These are phyloP conservation scores for Daldinia vernicosa DNA, from an alignment of 495 filamentous ascomycete genomes.

Conservation along the genomic window DNA sequence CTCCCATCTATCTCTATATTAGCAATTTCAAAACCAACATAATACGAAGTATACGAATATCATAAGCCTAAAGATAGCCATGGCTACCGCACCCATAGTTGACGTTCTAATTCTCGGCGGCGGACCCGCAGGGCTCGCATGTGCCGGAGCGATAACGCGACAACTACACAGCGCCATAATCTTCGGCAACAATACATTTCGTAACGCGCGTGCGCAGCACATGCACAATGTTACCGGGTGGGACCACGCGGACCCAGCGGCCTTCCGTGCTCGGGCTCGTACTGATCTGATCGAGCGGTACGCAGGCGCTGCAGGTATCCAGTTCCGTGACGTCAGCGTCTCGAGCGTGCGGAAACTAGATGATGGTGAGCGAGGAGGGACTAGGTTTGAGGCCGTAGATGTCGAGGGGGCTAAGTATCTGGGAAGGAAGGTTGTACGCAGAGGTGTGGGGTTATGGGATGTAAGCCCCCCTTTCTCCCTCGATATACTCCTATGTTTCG, in stretches of 20 bases:
- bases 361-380: constrained; percentile 10
- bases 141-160: constrained; percentile 59
- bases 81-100: constrained; percentile 1
- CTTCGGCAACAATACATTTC: constrained; percentile 60
- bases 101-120: constrained; percentile 67
- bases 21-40: background rate
- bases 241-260: constrained; percentile 56
- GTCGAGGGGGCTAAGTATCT: constrained; percentile 42
- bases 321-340: constrained; percentile 51
- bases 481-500: background rate
- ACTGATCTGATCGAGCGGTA: constrained; percentile 56
- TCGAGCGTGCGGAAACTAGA: constrained; percentile 41
- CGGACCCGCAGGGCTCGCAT: constrained; percentile 64
- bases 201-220: constrained; percentile 54
- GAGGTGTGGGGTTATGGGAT: constrained; percentile 56
- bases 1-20: background rate
- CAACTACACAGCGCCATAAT: constrained; percentile 57
- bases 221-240: constrained; percentile 64
- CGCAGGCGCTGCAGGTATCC: constrained; percentile 16
- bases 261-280: constrained; percentile 51
- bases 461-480: constrained; percentile 39
- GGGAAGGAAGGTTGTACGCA: constrained; percentile 57
- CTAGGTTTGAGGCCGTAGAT: constrained; percentile 50
- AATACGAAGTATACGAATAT: background rate
- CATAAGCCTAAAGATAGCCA: background rate